A percentile compares a stretch with the other conserved stretches of the same genome.
Conservation (phyloP, 495 filamentous ascomycete genomes). For the Tuber umbilicatum region DNA sequence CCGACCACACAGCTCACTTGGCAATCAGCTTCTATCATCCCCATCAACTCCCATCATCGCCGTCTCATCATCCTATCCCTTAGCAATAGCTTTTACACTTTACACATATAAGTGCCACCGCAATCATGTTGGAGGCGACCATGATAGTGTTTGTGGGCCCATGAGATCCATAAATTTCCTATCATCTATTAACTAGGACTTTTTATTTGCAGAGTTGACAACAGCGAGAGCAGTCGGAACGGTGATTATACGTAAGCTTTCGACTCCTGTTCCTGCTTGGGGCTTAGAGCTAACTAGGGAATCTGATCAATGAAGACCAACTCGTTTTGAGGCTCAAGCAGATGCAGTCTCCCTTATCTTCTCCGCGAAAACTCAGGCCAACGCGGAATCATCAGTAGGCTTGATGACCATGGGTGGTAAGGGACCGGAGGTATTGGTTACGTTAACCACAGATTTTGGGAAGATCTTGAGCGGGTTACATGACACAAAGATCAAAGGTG, state of each 20-base stretch:
- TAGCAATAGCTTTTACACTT: conserved; percentile 11
- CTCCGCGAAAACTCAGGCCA: conserved; percentile 83
- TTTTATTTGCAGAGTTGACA: conserved; percentile 65
- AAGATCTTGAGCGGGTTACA: conserved; percentile 91
- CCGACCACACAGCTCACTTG: background rate
- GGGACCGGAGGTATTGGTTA: conserved; percentile 91
- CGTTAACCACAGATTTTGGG: conserved; percentile 88
- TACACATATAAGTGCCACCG: conserved; percentile 8
- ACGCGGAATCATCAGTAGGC: conserved; percentile 93
- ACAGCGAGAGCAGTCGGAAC: conserved; percentile 95
- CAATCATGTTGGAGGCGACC: conserved; percentile 58
- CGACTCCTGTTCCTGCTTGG: conserved; percentile 4
- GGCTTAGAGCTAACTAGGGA: conserved; percentile 22
- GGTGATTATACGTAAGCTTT: conserved; percentile 74
- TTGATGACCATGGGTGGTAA: conserved; percentile 99
- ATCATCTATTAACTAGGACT: conserved; percentile 8
- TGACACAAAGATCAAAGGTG: conserved; percentile 85
- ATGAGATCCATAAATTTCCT: background rate
- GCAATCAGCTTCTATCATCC: conserved; percentile 11
- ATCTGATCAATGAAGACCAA: conserved; percentile 53
- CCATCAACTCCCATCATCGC: conserved; percentile 16
- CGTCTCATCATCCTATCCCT: conserved; percentile 10
- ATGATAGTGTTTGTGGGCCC: conserved; percentile 49
- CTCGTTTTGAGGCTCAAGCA: conserved; percentile 88
- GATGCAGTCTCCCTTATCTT: conserved; percentile 94